These are phyloP conservation scores for Salinomyces thailandicus DNA, from an alignment of 2,329 filamentous ascomycete species.

Conservation along the genomic window DNA sequence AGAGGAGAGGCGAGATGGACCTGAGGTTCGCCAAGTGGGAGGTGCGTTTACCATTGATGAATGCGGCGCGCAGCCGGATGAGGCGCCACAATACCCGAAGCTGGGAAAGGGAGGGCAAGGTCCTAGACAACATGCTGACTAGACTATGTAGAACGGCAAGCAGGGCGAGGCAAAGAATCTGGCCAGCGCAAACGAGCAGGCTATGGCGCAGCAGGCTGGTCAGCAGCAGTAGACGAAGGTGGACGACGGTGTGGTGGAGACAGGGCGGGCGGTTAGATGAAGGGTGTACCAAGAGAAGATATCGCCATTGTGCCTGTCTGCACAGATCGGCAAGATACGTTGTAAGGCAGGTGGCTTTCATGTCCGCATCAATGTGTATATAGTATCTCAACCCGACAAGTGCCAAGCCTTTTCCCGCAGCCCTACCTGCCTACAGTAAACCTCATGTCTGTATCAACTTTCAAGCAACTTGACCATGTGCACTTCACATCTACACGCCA, in stretches of 20 bases:
- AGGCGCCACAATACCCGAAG: background rate
- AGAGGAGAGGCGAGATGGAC: slow-evolving; percentile 83
- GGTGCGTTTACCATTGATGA: slow-evolving; percentile 49
- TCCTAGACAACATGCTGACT: slow-evolving; percentile 1
- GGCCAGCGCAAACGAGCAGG: slow-evolving; percentile 43
- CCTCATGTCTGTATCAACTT: too few species aligned
- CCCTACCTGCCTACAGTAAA: too few species aligned
- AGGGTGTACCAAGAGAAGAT: too few species aligned
- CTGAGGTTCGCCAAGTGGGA: slow-evolving; percentile 90
- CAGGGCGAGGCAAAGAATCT: slow-evolving; percentile 76
- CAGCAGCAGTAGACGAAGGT: slow-evolving; percentile 12
- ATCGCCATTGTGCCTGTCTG: too few species aligned
- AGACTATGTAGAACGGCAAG: slow-evolving; percentile 63
- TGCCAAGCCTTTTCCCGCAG: background rate
- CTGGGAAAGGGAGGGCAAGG: slow-evolving; percentile 1
- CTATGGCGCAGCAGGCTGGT: slow-evolving; percentile 34
- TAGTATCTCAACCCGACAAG: background rate
- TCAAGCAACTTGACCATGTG: too few species aligned
- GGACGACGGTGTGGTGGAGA: too few species aligned
- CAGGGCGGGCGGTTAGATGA: too few species aligned
- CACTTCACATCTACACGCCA: too few species aligned
- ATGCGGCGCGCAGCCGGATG: background rate
- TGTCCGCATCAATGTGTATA: background rate
- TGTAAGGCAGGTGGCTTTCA: too few species aligned
- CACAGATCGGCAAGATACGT: too few species aligned